Evolutionary conservation across 2,329 filamentous ascomycete species (phyloP).

Genomic region (Davidsoniella australis): DNA sequence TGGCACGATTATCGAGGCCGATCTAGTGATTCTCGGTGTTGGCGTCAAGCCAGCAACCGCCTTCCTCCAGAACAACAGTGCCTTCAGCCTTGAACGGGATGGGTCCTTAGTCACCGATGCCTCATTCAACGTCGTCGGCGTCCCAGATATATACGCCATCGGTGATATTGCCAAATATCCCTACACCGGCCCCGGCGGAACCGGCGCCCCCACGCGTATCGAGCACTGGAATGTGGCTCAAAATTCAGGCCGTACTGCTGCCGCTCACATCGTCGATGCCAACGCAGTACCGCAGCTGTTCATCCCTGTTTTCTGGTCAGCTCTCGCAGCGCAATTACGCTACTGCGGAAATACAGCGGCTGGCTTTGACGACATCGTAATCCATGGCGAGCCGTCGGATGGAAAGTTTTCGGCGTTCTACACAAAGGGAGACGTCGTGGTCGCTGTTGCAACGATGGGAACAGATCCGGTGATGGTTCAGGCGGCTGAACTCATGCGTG

Average conservation of each 20-base stretch:
- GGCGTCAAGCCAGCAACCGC: constrained; percentile 76
- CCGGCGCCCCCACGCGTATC: constrained; percentile 59
- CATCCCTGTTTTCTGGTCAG: constrained; percentile 94
- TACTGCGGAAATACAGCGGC: constrained; percentile 76
- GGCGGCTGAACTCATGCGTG: constrained; percentile 67
- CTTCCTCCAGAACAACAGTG: constrained; percentile 57
- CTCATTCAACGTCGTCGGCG: constrained; percentile 55
- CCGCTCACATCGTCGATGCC: constrained; percentile 46
- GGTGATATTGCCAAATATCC: constrained; percentile 93
- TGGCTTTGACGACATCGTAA: constrained; percentile 72
- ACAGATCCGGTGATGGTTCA: constrained; percentile 77
- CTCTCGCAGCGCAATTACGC: constrained; percentile 70
- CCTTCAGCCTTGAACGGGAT: constrained; percentile 58
- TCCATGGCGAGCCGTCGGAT: constrained; percentile 61
- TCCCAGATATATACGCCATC: constrained; percentile 77
- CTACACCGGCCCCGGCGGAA: constrained; percentile 75
- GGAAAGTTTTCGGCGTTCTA: constrained; percentile 84
- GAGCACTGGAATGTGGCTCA: constrained; percentile 99
- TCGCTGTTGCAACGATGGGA: constrained; percentile 82
- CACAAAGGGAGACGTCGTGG: constrained; percentile 65
- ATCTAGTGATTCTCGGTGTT: constrained; percentile 81
- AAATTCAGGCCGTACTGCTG: constrained; percentile 70
- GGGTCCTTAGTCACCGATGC: constrained; percentile 74
- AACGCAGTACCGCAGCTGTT: constrained; percentile 27
- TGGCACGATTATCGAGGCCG: constrained; percentile 66